These are phyloP conservation scores for Chalara sp. DNA, from an alignment of 2,329 filamentous ascomycete genomes.

Conservation along the genomic window DNA sequence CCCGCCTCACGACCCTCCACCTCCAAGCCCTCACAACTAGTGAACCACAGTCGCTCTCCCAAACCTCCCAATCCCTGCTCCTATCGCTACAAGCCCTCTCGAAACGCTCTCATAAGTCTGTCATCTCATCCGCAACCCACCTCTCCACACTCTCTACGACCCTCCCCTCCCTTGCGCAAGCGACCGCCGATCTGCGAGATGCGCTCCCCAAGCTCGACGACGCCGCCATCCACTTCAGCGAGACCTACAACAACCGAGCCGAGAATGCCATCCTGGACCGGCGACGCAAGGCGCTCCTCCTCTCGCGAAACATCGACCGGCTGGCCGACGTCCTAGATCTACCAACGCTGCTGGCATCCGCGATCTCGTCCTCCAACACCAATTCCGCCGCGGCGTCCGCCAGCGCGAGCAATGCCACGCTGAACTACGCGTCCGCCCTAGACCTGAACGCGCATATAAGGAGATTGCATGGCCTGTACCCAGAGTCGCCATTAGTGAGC, in stretches of 20 bases:
- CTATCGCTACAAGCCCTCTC: conserved; percentile 82
- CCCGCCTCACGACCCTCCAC: conserved; percentile 69
- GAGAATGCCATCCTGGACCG: conserved; percentile 63
- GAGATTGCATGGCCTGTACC: conserved; percentile 75
- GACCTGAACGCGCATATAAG: conserved; percentile 93
- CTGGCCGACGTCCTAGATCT: conserved; percentile 88
- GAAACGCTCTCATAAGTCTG: conserved; percentile 78
- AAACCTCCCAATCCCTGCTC: conserved; percentile 72
- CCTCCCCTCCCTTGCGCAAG: conserved; percentile 62
- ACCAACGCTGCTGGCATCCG: conserved; percentile 75
- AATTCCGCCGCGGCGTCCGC: conserved; percentile 33
- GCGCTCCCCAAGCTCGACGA: conserved; percentile 73
- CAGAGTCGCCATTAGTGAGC: conserved; percentile 66
- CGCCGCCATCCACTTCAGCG: conserved; percentile 72
- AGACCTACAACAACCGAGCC: conserved; percentile 69
- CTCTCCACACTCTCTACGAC: conserved; percentile 67
- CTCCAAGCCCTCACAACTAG: conserved; percentile 64
- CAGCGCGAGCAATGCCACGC: conserved; percentile 36
- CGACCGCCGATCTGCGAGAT: conserved; percentile 60
- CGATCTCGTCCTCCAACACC: conserved; percentile 48
- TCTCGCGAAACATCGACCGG: conserved; percentile 82
- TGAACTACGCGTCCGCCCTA: conserved; percentile 81
- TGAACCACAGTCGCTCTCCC: conserved; percentile 74
- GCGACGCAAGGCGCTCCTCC: conserved; percentile 71
- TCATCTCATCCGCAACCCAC: conserved; percentile 74